Evolutionary conservation across 2,329 filamentous ascomycete species (phyloP).

Genomic region (Curvularia verruculosa): DNA sequence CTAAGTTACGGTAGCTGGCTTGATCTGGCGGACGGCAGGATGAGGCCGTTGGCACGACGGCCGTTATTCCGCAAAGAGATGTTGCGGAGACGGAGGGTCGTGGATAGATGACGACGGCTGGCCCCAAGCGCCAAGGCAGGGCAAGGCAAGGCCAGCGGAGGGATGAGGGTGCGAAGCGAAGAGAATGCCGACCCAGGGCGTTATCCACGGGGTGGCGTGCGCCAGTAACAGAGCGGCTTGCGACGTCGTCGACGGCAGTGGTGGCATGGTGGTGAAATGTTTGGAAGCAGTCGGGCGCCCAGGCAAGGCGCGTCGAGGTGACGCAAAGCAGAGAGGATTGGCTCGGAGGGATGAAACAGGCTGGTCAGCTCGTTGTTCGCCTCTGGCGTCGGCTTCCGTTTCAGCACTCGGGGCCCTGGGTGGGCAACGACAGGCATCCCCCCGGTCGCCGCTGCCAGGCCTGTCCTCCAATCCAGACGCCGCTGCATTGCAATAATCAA

Average conservation of each 20-base stretch:
- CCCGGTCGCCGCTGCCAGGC: conserved; percentile 18
- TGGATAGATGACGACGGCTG: conserved; percentile 12
- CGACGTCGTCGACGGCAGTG: too few species aligned
- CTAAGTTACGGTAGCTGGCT: not conserved
- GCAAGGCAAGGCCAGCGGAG: too few species aligned
- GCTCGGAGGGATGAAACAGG: conserved; percentile 34
- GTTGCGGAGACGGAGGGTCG: conserved; percentile 8
- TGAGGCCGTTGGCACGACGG: conserved; percentile 1
- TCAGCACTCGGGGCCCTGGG: conserved; percentile 23
- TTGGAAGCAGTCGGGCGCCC: not conserved
- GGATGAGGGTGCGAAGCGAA: too few species aligned
- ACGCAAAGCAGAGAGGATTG: conserved; percentile 11
- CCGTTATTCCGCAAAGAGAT: conserved; percentile 1
- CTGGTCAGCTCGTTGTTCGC: conserved; percentile 14
- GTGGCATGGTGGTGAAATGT: not conserved
- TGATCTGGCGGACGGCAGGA: not conserved
- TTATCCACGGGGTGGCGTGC: conserved; percentile 2
- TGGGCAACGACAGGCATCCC: conserved; percentile 14
- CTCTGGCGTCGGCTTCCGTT: conserved; percentile 26
- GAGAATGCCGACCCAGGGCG: conserved; percentile 3
- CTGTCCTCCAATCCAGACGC: conserved; percentile 26
- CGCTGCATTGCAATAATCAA: conserved; percentile 30
- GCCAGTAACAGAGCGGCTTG: not conserved
- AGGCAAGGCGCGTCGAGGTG: not conserved
- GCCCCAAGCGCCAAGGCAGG: conserved; percentile 2